A percentile compares a stretch with the other conserved stretches of the same genome.
Evolutionary conservation across 805 yeast species (phyloP).

Genomic region (Wickerhamia fluorescens): DNA sequence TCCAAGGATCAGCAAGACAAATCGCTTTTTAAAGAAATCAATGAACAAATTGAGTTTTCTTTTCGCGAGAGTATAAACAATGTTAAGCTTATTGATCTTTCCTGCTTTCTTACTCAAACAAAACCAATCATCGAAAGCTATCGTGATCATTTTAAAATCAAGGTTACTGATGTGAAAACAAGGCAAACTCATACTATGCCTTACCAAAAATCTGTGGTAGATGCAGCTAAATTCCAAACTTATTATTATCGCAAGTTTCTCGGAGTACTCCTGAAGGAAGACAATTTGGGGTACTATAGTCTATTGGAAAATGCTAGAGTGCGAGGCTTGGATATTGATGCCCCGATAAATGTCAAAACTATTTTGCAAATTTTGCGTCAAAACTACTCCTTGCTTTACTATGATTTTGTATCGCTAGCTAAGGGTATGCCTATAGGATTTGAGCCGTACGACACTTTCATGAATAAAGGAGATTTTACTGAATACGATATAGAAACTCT

Average conservation of each 20-base stretch:
- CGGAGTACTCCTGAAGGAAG: slow-evolving; percentile 21
- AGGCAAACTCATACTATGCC: slow-evolving; percentile 42
- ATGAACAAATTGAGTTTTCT: slow-evolving; percentile 10
- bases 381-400: slow-evolving; percentile 25
- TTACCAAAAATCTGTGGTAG: slow-evolving; percentile 39
- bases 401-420: slow-evolving; percentile 40
- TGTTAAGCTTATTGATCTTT: slow-evolving; percentile 19
- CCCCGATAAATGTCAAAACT: slow-evolving; percentile 38
- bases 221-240: slow-evolving; percentile 52
- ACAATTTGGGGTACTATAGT: slow-evolving; percentile 31
- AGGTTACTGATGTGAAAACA: slow-evolving; percentile 53
- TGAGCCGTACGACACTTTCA: slow-evolving; percentile 29
- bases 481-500: slow-evolving; percentile 4
- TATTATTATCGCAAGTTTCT: slow-evolving; percentile 50
- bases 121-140: slow-evolving; percentile 9
- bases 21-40: slow-evolving; percentile 18
- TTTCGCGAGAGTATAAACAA: slow-evolving; percentile 10
- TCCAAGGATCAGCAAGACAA: slow-evolving; percentile 8
- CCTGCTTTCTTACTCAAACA: slow-evolving; percentile 12
- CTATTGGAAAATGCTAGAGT: slow-evolving; percentile 40
- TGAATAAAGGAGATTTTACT: slow-evolving; percentile 6
- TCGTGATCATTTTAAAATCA: slow-evolving; percentile 8
- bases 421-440: slow-evolving; percentile 40
- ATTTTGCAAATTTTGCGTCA: slow-evolving; percentile 32
- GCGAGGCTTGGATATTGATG: slow-evolving; percentile 43